A percentile compares a stretch with the other conserved stretches of the same genome.
Evolutionary conservation across 108 stramenopile species (phyloP).

Genomic region (Schizochytrium sp.): DNA sequence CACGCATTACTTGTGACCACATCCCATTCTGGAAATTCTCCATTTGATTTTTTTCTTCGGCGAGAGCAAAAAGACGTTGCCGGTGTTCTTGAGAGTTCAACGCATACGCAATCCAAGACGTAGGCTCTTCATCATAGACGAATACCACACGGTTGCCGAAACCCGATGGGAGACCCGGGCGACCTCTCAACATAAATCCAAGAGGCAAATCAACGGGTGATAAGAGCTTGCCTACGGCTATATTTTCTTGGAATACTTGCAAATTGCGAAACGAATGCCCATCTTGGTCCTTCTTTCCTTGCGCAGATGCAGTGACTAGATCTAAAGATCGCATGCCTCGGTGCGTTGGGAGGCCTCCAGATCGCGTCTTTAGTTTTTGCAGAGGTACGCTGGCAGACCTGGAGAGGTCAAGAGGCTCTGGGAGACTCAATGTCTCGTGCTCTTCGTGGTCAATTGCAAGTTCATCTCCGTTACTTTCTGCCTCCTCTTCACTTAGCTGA

Average conservation of each 20-base stretch:
- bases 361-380: background rate
- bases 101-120: slow-evolving; percentile 50
- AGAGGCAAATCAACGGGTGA: background rate
- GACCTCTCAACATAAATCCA: slow-evolving; percentile 19
- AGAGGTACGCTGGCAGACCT: background rate
- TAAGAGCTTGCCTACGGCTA: background rate
- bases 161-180: background rate
- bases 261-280: no score
- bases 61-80: slow-evolving; percentile 19
- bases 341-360: background rate
- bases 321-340: background rate
- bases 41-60: background rate
- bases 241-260: no score
- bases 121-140: slow-evolving; percentile 55
- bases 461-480: no score
- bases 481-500: no score
- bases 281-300: no score
- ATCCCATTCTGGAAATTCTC: slow-evolving; percentile 8
- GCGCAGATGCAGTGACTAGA: no score
- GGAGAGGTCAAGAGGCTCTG: background rate
- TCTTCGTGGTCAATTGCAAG: no score
- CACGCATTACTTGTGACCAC: slow-evolving; percentile 12
- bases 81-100: slow-evolving; percentile 50
- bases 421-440: no score
- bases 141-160: slow-evolving; percentile 49